Evolutionary conservation across 352 stramenopile species (phyloP).

Genomic region (Blastocystis sp.): DNA sequence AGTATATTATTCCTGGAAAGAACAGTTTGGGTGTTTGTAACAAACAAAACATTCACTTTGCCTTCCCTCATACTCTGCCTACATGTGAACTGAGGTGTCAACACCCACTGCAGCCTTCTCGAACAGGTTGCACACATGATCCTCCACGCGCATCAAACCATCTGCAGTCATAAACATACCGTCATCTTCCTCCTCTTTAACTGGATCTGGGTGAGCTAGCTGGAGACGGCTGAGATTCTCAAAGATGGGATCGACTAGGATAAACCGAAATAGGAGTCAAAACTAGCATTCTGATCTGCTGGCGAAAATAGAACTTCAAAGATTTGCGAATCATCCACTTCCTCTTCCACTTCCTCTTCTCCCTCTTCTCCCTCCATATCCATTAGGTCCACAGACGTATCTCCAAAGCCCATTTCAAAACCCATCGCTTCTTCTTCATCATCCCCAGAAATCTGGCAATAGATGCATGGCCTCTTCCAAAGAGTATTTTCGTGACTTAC

Average conservation of each 20-base stretch:
- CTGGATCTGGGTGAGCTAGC: constrained; percentile 4
- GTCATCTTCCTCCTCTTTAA: constrained; percentile 20
- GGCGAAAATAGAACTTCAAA: constrained; percentile 45
- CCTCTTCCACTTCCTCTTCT: background rate
- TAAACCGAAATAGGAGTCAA: background rate
- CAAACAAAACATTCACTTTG: background rate
- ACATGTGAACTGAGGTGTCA: background rate
- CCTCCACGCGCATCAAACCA: constrained; percentile 30
- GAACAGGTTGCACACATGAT: constrained; percentile 3
- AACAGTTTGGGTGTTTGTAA: background rate
- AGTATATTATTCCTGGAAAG: constrained; percentile 41
- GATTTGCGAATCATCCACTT: background rate
- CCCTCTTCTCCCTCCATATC: background rate
- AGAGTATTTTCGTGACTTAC: background rate
- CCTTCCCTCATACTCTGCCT: background rate
- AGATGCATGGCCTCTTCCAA: constrained; percentile 10
- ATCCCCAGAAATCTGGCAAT: constrained; percentile 34
- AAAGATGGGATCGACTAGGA: constrained; percentile 8
- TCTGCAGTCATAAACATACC: constrained; percentile 45
- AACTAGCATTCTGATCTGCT: background rate
- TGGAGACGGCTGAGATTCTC: constrained; percentile 13
- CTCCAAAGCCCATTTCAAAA: background rate
- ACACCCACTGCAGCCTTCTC: background rate
- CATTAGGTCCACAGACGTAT: background rate
- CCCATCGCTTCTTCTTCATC: background rate